phyloP scores from a whole-genome alignment of 257 asterid species.

The Fraxinus excelsior region DNA sequence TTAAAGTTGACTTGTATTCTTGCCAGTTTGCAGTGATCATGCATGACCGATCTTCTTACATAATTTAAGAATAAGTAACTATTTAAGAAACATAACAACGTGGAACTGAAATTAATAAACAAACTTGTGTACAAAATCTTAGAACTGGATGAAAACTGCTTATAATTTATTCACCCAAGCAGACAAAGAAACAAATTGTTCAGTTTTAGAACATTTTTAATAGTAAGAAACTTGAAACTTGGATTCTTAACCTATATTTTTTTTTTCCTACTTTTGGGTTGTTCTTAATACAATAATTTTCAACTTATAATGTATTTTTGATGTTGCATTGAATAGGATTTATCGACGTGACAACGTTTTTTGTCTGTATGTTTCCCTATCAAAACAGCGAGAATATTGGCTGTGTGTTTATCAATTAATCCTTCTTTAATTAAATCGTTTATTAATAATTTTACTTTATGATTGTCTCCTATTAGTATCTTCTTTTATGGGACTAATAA shows the following conservation, averaged over 20 bases:
- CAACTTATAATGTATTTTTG: not conserved
- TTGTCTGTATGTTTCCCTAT: slow-evolving; percentile 65
- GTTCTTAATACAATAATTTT: slow-evolving; percentile 29
- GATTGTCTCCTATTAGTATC: slow-evolving; percentile 22
- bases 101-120: not conserved
- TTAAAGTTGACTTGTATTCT: slow-evolving; percentile 34
- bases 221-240: slow-evolving; percentile 28
- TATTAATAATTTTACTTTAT: slow-evolving; percentile 14
- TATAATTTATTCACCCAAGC: slow-evolving; percentile 31
- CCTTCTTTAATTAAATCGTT: not conserved
- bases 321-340: slow-evolving; percentile 30
- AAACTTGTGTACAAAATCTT: slow-evolving; percentile 33
- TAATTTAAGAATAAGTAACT: slow-evolving; percentile 18
- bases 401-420: slow-evolving; percentile 31
- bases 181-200: slow-evolving; percentile 43
- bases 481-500: slow-evolving; percentile 2
- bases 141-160: slow-evolving; percentile 26
- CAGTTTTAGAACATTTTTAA: slow-evolving; percentile 30
- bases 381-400: slow-evolving; percentile 72
- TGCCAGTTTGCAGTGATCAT: slow-evolving; percentile 30
- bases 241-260: slow-evolving; percentile 24
- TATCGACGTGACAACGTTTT: slow-evolving; percentile 56
- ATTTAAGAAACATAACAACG: slow-evolving; percentile 1
- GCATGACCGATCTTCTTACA: slow-evolving; percentile 32
- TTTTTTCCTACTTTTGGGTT: slow-evolving; percentile 28